These are phyloP conservation scores for Melanogaster broomeanus DNA, from an alignment of 768 basidiomycete genomes.

Conservation along the genomic window DNA sequence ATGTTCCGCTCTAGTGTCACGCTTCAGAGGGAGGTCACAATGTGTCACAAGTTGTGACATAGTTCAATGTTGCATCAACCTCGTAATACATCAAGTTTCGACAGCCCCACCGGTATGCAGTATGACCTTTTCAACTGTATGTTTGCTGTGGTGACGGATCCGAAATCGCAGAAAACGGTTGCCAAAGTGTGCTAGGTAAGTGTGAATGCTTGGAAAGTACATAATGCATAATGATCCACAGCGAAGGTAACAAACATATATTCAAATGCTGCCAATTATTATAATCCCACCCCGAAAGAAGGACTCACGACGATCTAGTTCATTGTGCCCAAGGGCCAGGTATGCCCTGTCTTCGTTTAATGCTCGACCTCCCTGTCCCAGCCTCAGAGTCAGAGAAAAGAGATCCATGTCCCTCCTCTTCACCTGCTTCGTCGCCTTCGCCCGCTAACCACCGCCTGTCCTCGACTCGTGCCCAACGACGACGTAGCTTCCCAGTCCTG, in stretches of 20 bases:
- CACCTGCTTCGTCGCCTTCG: slow-evolving; percentile 30
- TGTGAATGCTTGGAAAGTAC: background rate
- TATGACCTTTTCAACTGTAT: too few species aligned
- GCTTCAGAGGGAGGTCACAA: too few species aligned
- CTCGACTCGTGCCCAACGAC: slow-evolving; percentile 21
- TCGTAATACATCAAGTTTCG: too few species aligned
- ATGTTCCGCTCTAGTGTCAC: too few species aligned
- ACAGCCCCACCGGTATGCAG: too few species aligned
- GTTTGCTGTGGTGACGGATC: background rate
- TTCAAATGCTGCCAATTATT: background rate
- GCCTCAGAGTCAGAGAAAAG: slow-evolving; percentile 22
- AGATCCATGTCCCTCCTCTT: slow-evolving; percentile 20
- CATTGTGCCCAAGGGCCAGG: slow-evolving; percentile 37
- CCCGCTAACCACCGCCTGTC: slow-evolving; percentile 28
- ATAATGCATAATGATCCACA: slow-evolving; percentile 2
- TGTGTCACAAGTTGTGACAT: too few species aligned
- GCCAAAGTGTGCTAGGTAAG: slow-evolving; percentile 1
- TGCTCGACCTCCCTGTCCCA: slow-evolving; percentile 13
- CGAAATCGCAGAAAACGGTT: slow-evolving; percentile 8
- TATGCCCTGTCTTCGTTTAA: slow-evolving; percentile 33
- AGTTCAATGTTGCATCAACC: too few species aligned
- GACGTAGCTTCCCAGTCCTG: slow-evolving; percentile 21
- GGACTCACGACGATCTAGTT: slow-evolving; percentile 25
- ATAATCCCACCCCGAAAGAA: background rate
- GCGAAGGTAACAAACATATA: slow-evolving; percentile 5